Percentiles rank a stretch among this genome's conserved stretches.
Evolutionary conservation across 208 protist species (phyloP).

Genomic region (Porcisia hertigi): DNA sequence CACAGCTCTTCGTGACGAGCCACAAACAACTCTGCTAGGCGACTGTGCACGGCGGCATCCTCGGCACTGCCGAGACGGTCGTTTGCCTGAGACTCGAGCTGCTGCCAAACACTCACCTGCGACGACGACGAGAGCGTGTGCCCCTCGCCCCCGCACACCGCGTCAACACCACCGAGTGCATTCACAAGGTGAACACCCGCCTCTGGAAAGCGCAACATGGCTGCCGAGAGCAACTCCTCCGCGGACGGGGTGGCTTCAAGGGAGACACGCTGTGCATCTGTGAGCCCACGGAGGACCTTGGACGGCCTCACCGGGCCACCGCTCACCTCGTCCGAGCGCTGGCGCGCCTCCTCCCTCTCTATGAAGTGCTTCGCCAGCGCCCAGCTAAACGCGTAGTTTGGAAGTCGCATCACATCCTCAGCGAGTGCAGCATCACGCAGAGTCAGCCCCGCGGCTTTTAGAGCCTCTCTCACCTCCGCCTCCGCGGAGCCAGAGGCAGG

Average conservation of each 20-base stretch:
- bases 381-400: constrained; percentile 79
- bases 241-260: constrained; percentile 44
- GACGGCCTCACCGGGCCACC: constrained; percentile 25
- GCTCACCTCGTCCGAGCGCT: constrained; percentile 9
- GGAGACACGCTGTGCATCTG: constrained; percentile 28
- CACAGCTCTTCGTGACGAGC: constrained; percentile 79
- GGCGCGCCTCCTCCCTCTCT: constrained; percentile 43
- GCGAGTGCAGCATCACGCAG: constrained; percentile 21
- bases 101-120: constrained; percentile 5
- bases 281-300: constrained; percentile 63
- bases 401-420: constrained; percentile 40
- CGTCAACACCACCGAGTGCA: constrained; percentile 38
- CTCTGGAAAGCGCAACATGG: constrained; percentile 60
- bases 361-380: constrained; percentile 77
- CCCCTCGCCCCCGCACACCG: constrained; percentile 24
- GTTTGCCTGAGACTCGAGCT: constrained; percentile 2
- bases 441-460: background rate
- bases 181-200: constrained; percentile 60
- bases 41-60: constrained; percentile 12
- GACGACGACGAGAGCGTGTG: constrained; percentile 17
- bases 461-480: constrained; percentile 8
- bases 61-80: background rate
- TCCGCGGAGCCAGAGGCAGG: background rate
- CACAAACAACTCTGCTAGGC: constrained; percentile 56
- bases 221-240: constrained; percentile 42